Conservation (phyloP, 2,329 filamentous ascomycete species). For the Paracamarosporium sp. region DNA sequence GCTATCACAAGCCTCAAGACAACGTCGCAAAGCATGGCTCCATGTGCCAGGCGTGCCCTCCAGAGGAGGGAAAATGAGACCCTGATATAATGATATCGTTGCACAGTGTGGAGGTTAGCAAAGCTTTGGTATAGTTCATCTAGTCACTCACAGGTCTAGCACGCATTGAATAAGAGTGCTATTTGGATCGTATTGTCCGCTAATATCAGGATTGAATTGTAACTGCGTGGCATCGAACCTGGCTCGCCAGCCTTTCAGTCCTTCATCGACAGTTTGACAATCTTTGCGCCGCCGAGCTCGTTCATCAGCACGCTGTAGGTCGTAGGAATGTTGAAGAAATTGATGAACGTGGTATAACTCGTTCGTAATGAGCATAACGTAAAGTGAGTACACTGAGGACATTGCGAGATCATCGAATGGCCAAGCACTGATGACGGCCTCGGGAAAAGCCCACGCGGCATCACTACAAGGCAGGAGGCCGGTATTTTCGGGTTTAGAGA, state of each 20-base stretch:
- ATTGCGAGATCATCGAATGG: conserved; percentile 25
- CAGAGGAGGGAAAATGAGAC: conserved; percentile 23
- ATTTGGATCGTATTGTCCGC: conserved; percentile 28
- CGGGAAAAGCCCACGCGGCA: conserved; percentile 31
- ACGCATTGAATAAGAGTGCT: conserved; percentile 29
- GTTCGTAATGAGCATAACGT: conserved; percentile 30
- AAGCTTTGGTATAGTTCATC: too few species aligned
- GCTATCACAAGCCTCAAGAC: conserved; percentile 32
- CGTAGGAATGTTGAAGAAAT: conserved; percentile 32
- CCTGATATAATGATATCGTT: conserved; percentile 30
- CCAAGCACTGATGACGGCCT: conserved; percentile 26
- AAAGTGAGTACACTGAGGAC: conserved; percentile 30
- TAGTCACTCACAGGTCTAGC: conserved; percentile 24
- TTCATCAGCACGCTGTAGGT: conserved; percentile 27
- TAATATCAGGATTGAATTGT: conserved; percentile 20
- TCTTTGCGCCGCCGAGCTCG: conserved; percentile 29
- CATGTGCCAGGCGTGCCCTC: conserved; percentile 31
- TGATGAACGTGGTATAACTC: conserved; percentile 32
- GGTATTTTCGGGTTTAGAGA: conserved; percentile 18
- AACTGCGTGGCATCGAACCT: conserved; percentile 25
- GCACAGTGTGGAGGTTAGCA: conserved; percentile 14
- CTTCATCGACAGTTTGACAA: conserved; percentile 29
- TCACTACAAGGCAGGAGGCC: conserved; percentile 34
- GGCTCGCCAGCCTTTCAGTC: conserved; percentile 27
- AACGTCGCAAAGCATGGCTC: conserved; percentile 36